These are phyloP conservation scores for Dothideomycetes sp. DNA, from an alignment of 2,329 filamentous ascomycete species.

Conservation along the genomic window DNA sequence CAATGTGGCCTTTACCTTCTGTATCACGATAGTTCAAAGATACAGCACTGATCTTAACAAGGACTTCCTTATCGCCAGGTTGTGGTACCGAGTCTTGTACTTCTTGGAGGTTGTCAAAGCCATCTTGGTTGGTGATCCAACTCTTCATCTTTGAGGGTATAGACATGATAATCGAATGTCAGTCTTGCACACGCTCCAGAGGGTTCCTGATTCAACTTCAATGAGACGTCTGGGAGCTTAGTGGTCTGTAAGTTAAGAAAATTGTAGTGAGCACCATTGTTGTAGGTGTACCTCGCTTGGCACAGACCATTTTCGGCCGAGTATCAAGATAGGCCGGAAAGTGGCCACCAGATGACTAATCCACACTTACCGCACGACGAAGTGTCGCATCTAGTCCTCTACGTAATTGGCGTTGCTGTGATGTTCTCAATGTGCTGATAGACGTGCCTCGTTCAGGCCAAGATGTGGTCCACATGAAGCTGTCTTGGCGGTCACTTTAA, in stretches of 20 bases:
- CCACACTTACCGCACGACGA: too few species aligned
- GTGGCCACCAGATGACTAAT: not conserved
- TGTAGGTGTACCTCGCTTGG: too few species aligned
- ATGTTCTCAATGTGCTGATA: not conserved
- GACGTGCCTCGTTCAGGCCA: too few species aligned
- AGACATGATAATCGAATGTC: conserved; percentile 7
- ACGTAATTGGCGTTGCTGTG: too few species aligned
- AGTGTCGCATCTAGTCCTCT: too few species aligned
- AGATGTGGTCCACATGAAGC: too few species aligned
- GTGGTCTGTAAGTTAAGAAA: too few species aligned
- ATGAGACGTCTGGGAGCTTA: too few species aligned
- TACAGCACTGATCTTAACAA: conserved; percentile 41
- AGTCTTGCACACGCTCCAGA: not conserved
- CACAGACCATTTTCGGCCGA: not conserved
- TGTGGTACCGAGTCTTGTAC: conserved; percentile 10
- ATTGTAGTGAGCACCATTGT: too few species aligned
- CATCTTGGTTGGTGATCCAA: conserved; percentile 32
- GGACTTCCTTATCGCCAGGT: conserved; percentile 25
- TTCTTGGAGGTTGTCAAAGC: conserved; percentile 29
- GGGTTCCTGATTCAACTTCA: too few species aligned
- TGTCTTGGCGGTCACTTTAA: too few species aligned
- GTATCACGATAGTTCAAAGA: conserved; percentile 43
- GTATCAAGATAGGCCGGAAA: too few species aligned
- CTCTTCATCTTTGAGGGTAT: conserved; percentile 19
- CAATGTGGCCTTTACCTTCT: conserved; percentile 21